Evolutionary conservation across 2,329 filamentous ascomycete genomes (phyloP), one percentile per base, ranked within the genome.

Genomic region (Botrytis deweyae): DNA sequence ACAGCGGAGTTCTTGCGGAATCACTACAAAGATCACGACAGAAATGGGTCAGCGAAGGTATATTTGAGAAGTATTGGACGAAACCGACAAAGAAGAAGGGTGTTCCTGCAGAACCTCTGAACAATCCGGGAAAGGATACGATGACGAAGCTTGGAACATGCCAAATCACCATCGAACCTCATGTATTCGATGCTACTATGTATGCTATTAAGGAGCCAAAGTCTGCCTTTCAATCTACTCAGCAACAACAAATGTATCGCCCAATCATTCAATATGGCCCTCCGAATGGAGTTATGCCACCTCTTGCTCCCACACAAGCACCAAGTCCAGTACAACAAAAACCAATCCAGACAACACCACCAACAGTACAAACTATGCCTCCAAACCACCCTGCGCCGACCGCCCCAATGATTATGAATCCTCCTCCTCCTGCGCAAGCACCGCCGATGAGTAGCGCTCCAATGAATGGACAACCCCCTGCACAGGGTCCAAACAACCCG

Each of bases 31-130:
- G 92, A 79, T 96, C 93, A 79, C 90, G 92, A 74, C 86, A 90
- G 73, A 89, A 88, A 86, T 94, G 92, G 92, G 87, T 92, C 38
- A 87, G 85, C 79, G 89, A 92, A 77, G 91, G 91, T 44, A 86
- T 94, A 66, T 93, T 94, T 78, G 90, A 93, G 78, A 92, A 90
- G 79, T 94, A 92, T 81, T 94, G 92, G 92, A 88, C 90, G 14
- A 94, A 94, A 80, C 91, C 92, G 4, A 85, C 85, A 61, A 92
- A 91, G 82, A 88, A 88, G 76, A 93, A 91, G 81, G 89, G 90
- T 62, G 87, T 88, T 4, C 86, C 87, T 72, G 90, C 91, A 78
- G 88, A 90, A 70, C 78, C 78, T 46, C 85, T 87, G 9, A 89
- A 90, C 77, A 92, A 93, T 78, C 91, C 90, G 2, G 83, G 90